These are phyloP conservation scores for Conticribra guillardii DNA, from an alignment of 108 stramenopile species.

Conservation along the genomic window DNA sequence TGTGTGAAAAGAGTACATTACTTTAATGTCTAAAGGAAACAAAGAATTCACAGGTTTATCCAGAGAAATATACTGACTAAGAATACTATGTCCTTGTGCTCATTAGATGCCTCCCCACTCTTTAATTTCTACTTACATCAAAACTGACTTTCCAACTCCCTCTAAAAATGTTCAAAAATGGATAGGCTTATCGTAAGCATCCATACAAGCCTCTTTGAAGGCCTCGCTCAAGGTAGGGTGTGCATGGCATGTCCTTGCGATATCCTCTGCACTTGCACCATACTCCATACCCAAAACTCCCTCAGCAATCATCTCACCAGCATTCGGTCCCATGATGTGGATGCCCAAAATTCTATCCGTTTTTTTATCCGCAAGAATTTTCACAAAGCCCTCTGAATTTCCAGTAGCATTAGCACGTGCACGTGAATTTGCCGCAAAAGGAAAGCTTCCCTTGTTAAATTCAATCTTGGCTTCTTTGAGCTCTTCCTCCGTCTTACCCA, in stretches of 20 bases:
- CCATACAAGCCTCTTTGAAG: constrained; percentile 99
- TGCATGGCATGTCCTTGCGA: constrained; percentile 99
- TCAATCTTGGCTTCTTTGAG: constrained; percentile 93
- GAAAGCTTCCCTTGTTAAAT: constrained; percentile 96
- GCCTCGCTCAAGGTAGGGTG: constrained; percentile 99
- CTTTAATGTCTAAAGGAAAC: too few relatives aligned
- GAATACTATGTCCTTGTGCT: too few relatives aligned
- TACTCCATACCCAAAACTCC: constrained; percentile 99
- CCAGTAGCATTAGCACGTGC: constrained; percentile 92
- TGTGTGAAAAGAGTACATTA: too few relatives aligned
- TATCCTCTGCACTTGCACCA: constrained; percentile 98
- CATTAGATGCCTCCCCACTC: too few relatives aligned
- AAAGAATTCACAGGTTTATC: too few relatives aligned
- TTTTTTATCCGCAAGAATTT: constrained; percentile 95
- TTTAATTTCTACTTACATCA: too few relatives aligned
- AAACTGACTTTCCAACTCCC: too few relatives aligned
- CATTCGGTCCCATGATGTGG: constrained; percentile 99
- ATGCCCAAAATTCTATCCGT: constrained; percentile 97
- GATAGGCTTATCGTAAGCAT: constrained; percentile 98
- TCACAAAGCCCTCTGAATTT: constrained; percentile 96
- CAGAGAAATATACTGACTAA: too few relatives aligned
- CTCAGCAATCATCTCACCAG: constrained; percentile 99
- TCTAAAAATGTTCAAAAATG: constrained; percentile 94
- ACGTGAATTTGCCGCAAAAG: constrained; percentile 94
- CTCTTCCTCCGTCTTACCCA: constrained; percentile 99